A percentile compares a stretch with the other conserved stretches of the same genome.
Conservation (phyloP, 2,329 filamentous ascomycete species). For the Alternaria alternata region DNA sequence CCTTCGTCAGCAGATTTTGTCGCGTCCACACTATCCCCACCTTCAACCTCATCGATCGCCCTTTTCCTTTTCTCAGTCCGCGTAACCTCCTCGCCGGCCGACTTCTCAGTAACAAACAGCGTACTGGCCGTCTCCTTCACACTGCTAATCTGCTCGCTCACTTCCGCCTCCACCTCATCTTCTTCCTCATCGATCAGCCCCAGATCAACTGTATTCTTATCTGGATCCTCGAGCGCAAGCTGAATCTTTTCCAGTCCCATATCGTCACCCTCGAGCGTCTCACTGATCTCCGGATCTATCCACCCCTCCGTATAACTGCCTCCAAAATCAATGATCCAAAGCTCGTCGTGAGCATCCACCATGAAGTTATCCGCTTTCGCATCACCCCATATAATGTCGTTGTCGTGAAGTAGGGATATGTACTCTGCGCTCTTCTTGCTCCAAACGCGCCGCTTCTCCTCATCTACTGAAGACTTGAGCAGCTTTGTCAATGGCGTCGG, state of each 20-base stretch:
- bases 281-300: slow-evolving; percentile 50
- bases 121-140: slow-evolving; percentile 13
- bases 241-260: slow-evolving; percentile 37
- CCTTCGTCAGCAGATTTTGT: accelerated
- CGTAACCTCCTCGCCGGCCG: slow-evolving; percentile 9
- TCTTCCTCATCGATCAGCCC: slow-evolving; percentile 3
- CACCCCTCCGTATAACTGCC: slow-evolving; percentile 53
- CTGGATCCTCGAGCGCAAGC: slow-evolving; percentile 21
- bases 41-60: slow-evolving; percentile 2
- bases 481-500: slow-evolving; percentile 24
- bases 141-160: not conserved
- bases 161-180: not conserved
- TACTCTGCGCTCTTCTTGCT: slow-evolving; percentile 21
- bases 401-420: slow-evolving; percentile 17
- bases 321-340: slow-evolving; percentile 54
- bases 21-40: not conserved
- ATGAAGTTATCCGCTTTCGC: slow-evolving; percentile 49
- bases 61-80: slow-evolving; percentile 12
- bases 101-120: slow-evolving; percentile 11
- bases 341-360: slow-evolving; percentile 48
- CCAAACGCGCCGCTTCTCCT: slow-evolving; percentile 18
- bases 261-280: slow-evolving; percentile 51
- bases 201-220: slow-evolving; percentile 13
- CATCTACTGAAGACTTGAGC: slow-evolving; percentile 17
- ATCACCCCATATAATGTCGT: slow-evolving; percentile 39